Evolutionary conservation across 345 rosid genomes (phyloP).

Genomic region (Gossypium mustelinum): DNA sequence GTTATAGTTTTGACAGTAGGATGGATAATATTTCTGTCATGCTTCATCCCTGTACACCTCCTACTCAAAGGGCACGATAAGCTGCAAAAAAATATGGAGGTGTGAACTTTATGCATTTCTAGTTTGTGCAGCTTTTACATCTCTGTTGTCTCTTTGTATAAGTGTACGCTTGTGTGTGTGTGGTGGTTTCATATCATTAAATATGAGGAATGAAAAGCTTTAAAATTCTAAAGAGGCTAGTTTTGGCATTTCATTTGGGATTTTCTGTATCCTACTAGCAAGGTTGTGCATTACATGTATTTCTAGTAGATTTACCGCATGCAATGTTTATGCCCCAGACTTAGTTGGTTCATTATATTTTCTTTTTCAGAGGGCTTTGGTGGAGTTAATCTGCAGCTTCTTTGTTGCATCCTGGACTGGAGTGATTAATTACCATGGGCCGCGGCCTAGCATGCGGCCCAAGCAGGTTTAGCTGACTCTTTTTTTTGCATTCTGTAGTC

Average conservation of each 20-base stretch:
- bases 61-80: constrained; percentile 76
- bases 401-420: constrained; percentile 99
- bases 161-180: too few species aligned
- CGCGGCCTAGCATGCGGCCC: constrained; percentile 92
- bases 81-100: constrained; percentile 85
- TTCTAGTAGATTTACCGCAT: neutral
- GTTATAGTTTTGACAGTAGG: constrained; percentile 69
- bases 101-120: constrained; percentile 13
- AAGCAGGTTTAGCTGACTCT: constrained; percentile 53
- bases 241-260: too few species aligned
- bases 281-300: neutral
- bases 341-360: constrained; percentile 12
- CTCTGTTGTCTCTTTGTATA: too few species aligned
- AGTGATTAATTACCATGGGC: constrained; percentile 92
- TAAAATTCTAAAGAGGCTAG: too few species aligned
- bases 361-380: constrained; percentile 70
- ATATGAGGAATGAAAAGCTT: too few species aligned
- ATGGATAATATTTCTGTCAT: constrained; percentile 85
- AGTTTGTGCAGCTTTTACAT: too few species aligned
- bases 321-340: constrained; percentile 7
- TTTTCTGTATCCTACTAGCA: too few species aligned
- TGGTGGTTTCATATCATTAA: too few species aligned
- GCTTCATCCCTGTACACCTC: constrained; percentile 65
- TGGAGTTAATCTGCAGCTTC: constrained; percentile 95
- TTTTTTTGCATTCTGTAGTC: neutral